phyloP scores from a whole-genome alignment of 208 protist species.

The Trypanosoma scelopori region DNA sequence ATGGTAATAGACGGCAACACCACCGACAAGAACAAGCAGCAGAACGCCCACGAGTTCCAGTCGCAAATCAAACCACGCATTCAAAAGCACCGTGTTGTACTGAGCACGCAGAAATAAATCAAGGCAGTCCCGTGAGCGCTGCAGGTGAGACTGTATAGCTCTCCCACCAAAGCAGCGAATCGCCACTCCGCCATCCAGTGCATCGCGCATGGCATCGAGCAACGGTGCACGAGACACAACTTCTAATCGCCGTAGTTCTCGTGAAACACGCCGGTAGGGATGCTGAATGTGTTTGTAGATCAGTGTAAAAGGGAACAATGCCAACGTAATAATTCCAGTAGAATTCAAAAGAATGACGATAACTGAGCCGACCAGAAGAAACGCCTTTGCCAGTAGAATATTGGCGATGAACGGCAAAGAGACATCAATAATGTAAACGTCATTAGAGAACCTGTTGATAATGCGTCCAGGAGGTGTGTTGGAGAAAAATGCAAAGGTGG shows the following conservation, averaged over 20 bases:
- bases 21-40: conserved; percentile 32
- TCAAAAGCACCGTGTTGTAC: conserved; percentile 23
- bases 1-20: conserved; percentile 26
- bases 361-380: conserved; percentile 34
- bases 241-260: conserved; percentile 80
- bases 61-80: conserved; percentile 41
- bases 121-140: conserved; percentile 7
- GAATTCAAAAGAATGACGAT: conserved; percentile 35
- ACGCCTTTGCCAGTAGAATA: conserved; percentile 42
- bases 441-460: conserved; percentile 81
- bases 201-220: conserved; percentile 53
- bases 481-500: conserved; percentile 58
- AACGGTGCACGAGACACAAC: conserved; percentile 62
- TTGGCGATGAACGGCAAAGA: conserved; percentile 67
- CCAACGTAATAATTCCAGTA: conserved; percentile 30
- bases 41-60: conserved; percentile 45
- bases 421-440: conserved; percentile 78
- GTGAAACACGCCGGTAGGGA: conserved; percentile 36
- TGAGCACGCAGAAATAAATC: conserved; percentile 15
- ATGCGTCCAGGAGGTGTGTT: conserved; percentile 58
- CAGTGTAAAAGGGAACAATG: conserved; percentile 38
- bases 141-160: conserved; percentile 3
- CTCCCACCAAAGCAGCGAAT: conserved; percentile 45
- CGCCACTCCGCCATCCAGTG: conserved; percentile 48
- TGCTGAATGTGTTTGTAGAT: conserved; percentile 48